These are phyloP conservation scores for Lenwebbia sp. DNA, from an alignment of 345 rosid species.

Conservation along the genomic window DNA sequence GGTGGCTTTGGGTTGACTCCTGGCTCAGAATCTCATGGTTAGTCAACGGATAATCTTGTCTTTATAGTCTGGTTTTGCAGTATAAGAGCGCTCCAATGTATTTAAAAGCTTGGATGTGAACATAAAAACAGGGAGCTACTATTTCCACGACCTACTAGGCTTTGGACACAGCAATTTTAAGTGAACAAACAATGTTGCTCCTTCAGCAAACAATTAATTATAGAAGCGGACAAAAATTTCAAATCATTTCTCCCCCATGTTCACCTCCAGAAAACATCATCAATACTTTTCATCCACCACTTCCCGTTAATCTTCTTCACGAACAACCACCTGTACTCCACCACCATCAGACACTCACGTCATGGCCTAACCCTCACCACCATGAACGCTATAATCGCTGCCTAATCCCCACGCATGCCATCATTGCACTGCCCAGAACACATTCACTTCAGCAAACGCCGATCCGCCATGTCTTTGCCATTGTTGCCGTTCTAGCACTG, in stretches of 20 bases:
- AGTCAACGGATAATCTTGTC: slow-evolving; percentile 20
- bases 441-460: background rate
- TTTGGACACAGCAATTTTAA: background rate
- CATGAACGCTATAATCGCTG: background rate
- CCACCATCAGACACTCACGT: background rate
- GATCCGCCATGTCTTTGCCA: background rate
- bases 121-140: background rate
- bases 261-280: background rate
- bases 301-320: background rate
- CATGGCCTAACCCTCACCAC: background rate
- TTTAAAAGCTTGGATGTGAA: background rate
- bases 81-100: background rate
- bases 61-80: background rate
- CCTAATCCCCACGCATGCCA: background rate
- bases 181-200: background rate
- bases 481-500: background rate
- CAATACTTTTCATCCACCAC: background rate
- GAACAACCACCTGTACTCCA: background rate
- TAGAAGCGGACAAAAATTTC: background rate
- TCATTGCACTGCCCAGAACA: background rate
- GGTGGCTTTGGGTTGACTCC: slow-evolving; percentile 96
- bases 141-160: background rate
- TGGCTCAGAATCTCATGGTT: slow-evolving; percentile 96
- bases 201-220: background rate
- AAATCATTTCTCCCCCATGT: background rate